phyloP scores from a whole-genome alignment of 495 filamentous ascomycete species.

The Terfezia boudieri region DNA sequence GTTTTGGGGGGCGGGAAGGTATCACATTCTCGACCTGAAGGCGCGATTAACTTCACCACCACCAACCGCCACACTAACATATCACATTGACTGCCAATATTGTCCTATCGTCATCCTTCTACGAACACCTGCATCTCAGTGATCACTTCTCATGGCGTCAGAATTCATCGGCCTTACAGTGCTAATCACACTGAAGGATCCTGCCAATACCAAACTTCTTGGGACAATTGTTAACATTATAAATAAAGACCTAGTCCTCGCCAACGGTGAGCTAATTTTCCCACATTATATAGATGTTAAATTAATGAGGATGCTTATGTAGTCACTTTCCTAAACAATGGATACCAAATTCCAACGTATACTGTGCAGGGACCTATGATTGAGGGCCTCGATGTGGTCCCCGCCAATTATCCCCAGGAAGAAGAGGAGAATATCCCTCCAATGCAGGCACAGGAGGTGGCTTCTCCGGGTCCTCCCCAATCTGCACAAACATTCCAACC shows the following conservation, averaged over 20 bases:
- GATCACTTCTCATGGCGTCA: slow-evolving; percentile 28
- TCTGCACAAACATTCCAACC: slow-evolving; percentile 2
- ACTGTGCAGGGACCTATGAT: slow-evolving; percentile 34
- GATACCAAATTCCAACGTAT: slow-evolving; percentile 25
- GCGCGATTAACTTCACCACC: no score
- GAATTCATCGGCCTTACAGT: slow-evolving; percentile 65
- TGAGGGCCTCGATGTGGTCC: slow-evolving; percentile 31
- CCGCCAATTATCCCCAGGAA: slow-evolving; percentile 1
- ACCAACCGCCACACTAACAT: no score
- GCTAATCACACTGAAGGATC: slow-evolving; percentile 46
- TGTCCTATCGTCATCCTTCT: neutral
- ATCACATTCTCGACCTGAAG: no score
- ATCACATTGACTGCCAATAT: no score
- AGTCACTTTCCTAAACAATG: slow-evolving; percentile 18
- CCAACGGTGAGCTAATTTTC: slow-evolving; percentile 38
- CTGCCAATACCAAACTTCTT: slow-evolving; percentile 39
- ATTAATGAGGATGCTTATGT: slow-evolving; percentile 2
- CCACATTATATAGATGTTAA: neutral
- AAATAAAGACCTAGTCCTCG: slow-evolving; percentile 49
- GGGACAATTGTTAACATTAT: slow-evolving; percentile 55
- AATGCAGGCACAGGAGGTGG: slow-evolving; percentile 15
- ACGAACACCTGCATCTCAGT: slow-evolving; percentile 2
- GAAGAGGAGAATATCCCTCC: slow-evolving; percentile 3
- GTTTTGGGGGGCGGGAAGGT: no score
- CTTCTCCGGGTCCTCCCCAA: slow-evolving; percentile 11